Base-by-base conservation (phyloP, 805 yeast genomes). In the Metschnikowia shivogae region DNA sequence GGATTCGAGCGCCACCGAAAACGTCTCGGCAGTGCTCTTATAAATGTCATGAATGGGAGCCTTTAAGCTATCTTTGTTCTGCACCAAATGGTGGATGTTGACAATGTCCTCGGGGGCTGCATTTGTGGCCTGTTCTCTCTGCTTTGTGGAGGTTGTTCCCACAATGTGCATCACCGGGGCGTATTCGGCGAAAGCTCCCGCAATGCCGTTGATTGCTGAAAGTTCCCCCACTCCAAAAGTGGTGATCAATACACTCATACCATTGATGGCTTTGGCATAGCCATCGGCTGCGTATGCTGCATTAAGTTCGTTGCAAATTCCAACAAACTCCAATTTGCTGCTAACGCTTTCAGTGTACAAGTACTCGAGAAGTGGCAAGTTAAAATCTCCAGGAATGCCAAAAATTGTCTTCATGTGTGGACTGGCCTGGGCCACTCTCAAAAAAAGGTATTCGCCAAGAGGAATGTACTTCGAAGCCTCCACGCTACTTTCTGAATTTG, bases 211-310 rank as follows among this genome's bases (percentile, higher is more conserved):
- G 49, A 88, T 58, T 2, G 95, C 95, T 47, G 89, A 80, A 50
- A 88, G 73, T 62, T 89, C 96, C 46, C 97, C 97, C 13, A 89
- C 97, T 41, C 96, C 97, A 63, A 74, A 86, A 4, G 97, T 89
- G 42, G 90, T 81, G 42, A 74, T 65, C 52, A 74, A 62, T 17
- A 81, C 89, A 43, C 89, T 87, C 47, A 68, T 54, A 4, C 73
- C 69, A 6, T 86, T 76, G n/a, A 78, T 75, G 39, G 74, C 70
- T 26, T 82, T 73, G 14, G 93, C 80, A 58, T 87, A 90, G 5
- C 97, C 97, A 62, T 90, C 97, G 6, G 92, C 90, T 5, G 93
- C 82, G 61, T 90, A 89, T 7, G 95, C 93, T 3, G 93, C 84
- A 59, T 89, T 90, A 52, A 89, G 73, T 67, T 89, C 97, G 59